A percentile compares a stretch with the other conserved stretches of the same genome.
These are phyloP conservation scores for Tolypocladium cylindrosporum DNA, from an alignment of 2,329 filamentous ascomycete genomes.

Conservation along the genomic window DNA sequence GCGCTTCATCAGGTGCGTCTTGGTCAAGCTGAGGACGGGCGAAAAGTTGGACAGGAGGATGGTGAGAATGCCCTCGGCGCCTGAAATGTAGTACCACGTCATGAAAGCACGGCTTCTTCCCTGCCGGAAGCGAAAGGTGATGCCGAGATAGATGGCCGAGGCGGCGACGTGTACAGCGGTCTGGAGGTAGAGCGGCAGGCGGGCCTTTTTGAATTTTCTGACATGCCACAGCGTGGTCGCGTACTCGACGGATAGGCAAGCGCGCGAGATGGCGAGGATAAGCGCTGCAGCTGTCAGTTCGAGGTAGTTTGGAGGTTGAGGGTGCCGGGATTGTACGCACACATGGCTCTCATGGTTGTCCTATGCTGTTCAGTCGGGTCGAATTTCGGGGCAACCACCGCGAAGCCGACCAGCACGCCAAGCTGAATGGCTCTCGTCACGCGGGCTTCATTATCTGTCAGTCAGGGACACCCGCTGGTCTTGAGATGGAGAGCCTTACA, in stretches of 20 bases:
- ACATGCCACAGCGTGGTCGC: slow-evolving; percentile 33
- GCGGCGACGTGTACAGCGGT: slow-evolving; percentile 23
- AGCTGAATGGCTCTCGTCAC: slow-evolving; percentile 49
- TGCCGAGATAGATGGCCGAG: slow-evolving; percentile 28
- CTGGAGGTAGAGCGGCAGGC: slow-evolving; percentile 23
- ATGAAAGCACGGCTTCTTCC: slow-evolving; percentile 24
- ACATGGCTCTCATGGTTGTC: slow-evolving; percentile 29
- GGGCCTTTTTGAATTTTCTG: slow-evolving; percentile 26
- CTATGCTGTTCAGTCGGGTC: slow-evolving; percentile 25
- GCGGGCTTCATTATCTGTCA: slow-evolving; percentile 28
- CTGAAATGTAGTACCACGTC: slow-evolving; percentile 44
- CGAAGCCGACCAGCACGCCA: slow-evolving; percentile 55
- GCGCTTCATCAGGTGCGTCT: slow-evolving; percentile 53
- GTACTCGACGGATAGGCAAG: slow-evolving; percentile 46
- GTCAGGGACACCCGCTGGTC: background rate
- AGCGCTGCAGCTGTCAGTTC: slow-evolving; percentile 17
- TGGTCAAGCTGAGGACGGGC: slow-evolving; percentile 48
- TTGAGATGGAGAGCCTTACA: slow-evolving; percentile 14
- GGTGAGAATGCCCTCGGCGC: slow-evolving; percentile 39
- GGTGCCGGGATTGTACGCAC: slow-evolving; percentile 11
- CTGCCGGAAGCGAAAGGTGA: slow-evolving; percentile 26
- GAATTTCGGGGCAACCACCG: slow-evolving; percentile 44
- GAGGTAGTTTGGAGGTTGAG: background rate
- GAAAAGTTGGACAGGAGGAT: slow-evolving; percentile 44
- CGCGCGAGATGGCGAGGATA: slow-evolving; percentile 41